Percentiles rank a stretch among this genome's conserved stretches.
Conservation (phyloP, 2,329 filamentous ascomycete genomes). For the Orbilia javanica region DNA sequence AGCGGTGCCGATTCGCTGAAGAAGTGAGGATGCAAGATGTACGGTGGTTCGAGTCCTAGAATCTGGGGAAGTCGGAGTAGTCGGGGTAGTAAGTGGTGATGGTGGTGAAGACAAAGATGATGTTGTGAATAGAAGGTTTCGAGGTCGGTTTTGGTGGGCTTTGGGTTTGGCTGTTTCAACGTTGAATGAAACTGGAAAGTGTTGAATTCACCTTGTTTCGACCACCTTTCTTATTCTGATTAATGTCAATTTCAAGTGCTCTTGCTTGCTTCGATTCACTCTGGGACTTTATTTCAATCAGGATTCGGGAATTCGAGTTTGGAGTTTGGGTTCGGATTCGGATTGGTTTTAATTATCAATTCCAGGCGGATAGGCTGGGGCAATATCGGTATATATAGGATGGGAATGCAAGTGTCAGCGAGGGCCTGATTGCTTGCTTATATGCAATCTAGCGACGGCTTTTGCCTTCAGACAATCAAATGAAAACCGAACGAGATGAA, state of each 20-base stretch:
- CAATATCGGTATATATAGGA: no score
- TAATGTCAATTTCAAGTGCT: neutral
- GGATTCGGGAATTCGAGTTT: conserved; percentile 1
- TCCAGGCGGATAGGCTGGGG: conserved; percentile 11
- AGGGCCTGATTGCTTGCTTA: conserved; percentile 18
- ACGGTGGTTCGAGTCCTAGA: neutral
- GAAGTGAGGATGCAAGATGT: neutral
- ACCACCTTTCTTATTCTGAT: neutral
- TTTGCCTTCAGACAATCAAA: conserved; percentile 16
- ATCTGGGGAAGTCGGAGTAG: no score
- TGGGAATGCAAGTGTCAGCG: no score
- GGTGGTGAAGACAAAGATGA: neutral
- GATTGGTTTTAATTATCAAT: conserved; percentile 5
- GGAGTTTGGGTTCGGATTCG: neutral
- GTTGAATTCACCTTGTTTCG: conserved; percentile 16
- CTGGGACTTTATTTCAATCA: neutral
- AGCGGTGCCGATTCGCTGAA: conserved; percentile 18
- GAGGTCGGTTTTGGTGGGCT: conserved; percentile 13
- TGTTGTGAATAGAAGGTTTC: conserved; percentile 5
- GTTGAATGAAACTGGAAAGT: conserved; percentile 62
- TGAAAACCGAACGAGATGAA: neutral
- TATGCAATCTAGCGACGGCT: neutral
- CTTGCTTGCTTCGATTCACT: neutral
- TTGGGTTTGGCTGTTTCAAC: conserved; percentile 10
- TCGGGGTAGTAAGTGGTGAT: neutral